These are phyloP conservation scores for Sphenostylis stenocarpa DNA, from an alignment of 306 rosid species.

Conservation along the genomic window DNA sequence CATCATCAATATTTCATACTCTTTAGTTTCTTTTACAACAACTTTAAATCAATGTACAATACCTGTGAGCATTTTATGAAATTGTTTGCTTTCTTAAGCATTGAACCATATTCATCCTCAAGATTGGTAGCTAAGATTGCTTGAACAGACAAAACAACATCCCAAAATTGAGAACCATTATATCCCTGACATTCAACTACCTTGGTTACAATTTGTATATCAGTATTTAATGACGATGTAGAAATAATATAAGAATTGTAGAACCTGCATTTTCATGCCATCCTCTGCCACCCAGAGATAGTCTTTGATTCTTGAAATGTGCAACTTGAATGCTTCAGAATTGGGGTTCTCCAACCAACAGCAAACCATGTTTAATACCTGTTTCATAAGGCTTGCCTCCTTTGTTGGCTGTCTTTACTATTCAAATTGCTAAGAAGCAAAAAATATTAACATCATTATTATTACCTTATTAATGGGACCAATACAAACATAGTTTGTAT, in stretches of 20 bases:
- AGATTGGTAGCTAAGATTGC: slow-evolving; percentile 63
- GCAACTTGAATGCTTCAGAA: slow-evolving; percentile 63
- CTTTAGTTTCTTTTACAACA: background rate
- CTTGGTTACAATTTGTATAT: background rate
- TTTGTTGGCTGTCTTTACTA: background rate
- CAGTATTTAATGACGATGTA: slow-evolving; percentile 1
- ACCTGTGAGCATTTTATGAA: slow-evolving; percentile 65
- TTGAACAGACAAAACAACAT: slow-evolving; percentile 63
- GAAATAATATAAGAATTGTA: background rate
- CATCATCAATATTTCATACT: slow-evolving; percentile 1
- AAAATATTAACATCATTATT: background rate
- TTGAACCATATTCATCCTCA: slow-evolving; percentile 49
- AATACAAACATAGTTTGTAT: slow-evolving; percentile 63
- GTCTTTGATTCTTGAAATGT: slow-evolving; percentile 75
- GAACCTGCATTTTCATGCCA: slow-evolving; percentile 92
- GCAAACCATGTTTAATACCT: slow-evolving; percentile 82
- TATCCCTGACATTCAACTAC: slow-evolving; percentile 49
- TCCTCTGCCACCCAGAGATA: slow-evolving; percentile 89
- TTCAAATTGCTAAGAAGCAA: background rate
- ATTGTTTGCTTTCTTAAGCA: slow-evolving; percentile 59
- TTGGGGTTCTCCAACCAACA: slow-evolving; percentile 77
- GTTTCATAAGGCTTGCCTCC: background rate
- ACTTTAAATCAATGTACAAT: background rate
- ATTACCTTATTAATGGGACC: slow-evolving; percentile 71
- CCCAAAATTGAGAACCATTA: slow-evolving; percentile 81